A percentile compares a stretch with the other conserved stretches of the same genome.
These are phyloP conservation scores for Vitis rupestris DNA, from an alignment of 164 flowering plant species.

Conservation along the genomic window DNA sequence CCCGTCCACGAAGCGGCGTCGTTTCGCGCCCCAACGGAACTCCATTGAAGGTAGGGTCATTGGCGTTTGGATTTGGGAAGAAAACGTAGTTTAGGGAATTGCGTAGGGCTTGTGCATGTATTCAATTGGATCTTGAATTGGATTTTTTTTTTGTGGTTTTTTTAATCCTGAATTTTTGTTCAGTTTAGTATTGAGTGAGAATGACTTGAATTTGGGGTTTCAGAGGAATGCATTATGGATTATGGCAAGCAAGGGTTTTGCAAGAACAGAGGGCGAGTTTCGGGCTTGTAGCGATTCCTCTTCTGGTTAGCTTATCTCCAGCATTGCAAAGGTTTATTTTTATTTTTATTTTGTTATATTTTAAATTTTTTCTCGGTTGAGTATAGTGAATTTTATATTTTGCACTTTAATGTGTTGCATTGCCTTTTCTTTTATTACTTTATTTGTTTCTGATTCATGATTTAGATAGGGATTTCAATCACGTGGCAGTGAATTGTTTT, in stretches of 20 bases:
- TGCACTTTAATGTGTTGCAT: background rate
- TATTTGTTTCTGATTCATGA: too few relatives aligned
- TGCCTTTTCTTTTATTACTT: too few relatives aligned
- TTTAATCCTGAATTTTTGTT: background rate
- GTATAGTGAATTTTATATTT: background rate
- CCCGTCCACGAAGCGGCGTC: background rate
- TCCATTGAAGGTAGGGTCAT: conserved; percentile 1
- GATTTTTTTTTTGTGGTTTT: background rate
- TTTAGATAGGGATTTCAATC: too few relatives aligned
- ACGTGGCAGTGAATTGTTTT: too few relatives aligned
- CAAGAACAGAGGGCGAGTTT: conserved; percentile 17
- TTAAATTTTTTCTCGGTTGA: background rate
- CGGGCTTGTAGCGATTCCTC: conserved; percentile 18
- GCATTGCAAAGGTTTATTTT: conserved; percentile 6
- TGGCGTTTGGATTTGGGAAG: background rate
- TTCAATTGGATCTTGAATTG: background rate
- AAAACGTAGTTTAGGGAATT: background rate
- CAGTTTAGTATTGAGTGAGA: background rate
- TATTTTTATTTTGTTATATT: background rate
- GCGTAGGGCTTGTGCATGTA: conserved; percentile 8
- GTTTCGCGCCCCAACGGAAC: background rate
- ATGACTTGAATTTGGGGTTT: conserved; percentile 17
- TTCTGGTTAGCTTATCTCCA: conserved; percentile 16
- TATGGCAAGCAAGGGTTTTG: conserved; percentile 19
- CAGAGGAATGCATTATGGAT: conserved; percentile 25